Evolutionary conservation across 2,329 filamentous ascomycete species (phyloP).

Genomic region (Tolypocladium endophyticum): DNA sequence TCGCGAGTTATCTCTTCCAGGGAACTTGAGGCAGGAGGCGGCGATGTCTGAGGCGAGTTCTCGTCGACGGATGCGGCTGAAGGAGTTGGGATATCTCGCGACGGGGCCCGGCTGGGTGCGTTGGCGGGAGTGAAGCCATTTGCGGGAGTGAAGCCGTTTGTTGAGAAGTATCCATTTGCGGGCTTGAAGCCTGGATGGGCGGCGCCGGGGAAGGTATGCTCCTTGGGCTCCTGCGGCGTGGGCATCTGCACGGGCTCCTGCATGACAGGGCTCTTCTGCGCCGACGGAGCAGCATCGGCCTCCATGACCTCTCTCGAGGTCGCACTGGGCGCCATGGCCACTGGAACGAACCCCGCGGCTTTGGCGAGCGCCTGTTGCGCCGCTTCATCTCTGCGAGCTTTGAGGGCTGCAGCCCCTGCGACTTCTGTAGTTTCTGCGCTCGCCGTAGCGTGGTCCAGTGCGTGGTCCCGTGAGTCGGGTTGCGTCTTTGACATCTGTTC

Average conservation of each 20-base stretch:
- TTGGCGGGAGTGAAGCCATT: constrained; percentile 22
- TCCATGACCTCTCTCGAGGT: neutral
- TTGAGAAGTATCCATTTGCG: neutral
- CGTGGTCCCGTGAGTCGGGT: neutral
- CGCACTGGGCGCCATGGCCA: neutral
- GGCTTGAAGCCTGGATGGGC: neutral
- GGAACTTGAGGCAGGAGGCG: constrained; percentile 5
- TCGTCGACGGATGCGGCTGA: constrained; percentile 13
- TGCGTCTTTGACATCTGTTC: neutral
- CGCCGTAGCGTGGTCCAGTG: neutral
- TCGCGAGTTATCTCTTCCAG: constrained; percentile 31
- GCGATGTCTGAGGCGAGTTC: constrained; percentile 13
- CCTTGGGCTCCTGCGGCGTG: constrained; percentile 14
- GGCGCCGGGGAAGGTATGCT: constrained; percentile 1
- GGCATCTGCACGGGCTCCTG: constrained; percentile 15
- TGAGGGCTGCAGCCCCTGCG: neutral
- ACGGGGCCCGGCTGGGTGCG: constrained; percentile 14
- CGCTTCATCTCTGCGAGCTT: neutral
- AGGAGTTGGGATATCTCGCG: constrained; percentile 17
- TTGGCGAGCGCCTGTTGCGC: constrained; percentile 2
- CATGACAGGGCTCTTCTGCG: constrained; percentile 6
- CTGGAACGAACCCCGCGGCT: constrained; percentile 1
- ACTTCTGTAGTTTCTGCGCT: neutral
- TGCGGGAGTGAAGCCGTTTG: neutral
- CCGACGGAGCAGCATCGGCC: neutral